Evolutionary conservation across 352 stramenopile genomes (phyloP), one percentile per base, ranked within the genome.

Genomic region (Pythium dissimile): DNA sequence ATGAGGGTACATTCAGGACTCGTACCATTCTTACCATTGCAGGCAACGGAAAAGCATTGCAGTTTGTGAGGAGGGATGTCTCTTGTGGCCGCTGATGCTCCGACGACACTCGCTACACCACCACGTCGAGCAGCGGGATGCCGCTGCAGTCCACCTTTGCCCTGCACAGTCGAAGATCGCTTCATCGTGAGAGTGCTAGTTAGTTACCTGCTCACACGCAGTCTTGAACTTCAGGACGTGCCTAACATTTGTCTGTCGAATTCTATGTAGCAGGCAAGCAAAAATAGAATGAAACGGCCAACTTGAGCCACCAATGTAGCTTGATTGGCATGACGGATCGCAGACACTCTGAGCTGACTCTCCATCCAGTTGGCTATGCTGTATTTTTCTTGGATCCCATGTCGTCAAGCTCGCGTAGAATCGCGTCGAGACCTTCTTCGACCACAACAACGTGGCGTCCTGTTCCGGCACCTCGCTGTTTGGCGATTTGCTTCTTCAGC

Each of bases 41-140:
- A 88, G 1, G 78, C 78, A 9, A 88, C 72, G 3, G 78, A 88
- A 32, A 77, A 84, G 55, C 78, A 88, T 62, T 77, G 66, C 5
- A 86, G 60, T 48, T 74, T 75, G 35, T 66, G 43, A 1, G 71
- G 64, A 12, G 73, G 53, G 3, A 73, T 56, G 16, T 55, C 21
- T 15, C 60, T 30, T 58, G 84, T 51, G 1, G 44, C n/a, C 16
- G 7, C 44, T 4, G n/a, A 15, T 0, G 27, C 8, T 16, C n/a
- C 44, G 44, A 26, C 28, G 8, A 37, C 16, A 38, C 37, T 32
- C n/a, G 44, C 1, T 9, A 28, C n/a, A n/a, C n/a, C n/a, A n/a
- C n/a, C n/a, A n/a, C n/a, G 27, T 6, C 44, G 44, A 15, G 44
- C 11, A 23, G 34, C 10, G 10, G n/a, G n/a, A n/a, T n/a, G n/a